Percentiles rank a stretch among this genome's conserved stretches.
These are phyloP conservation scores for Salix arbutifolia DNA, from an alignment of 345 rosid species.

Conservation along the genomic window DNA sequence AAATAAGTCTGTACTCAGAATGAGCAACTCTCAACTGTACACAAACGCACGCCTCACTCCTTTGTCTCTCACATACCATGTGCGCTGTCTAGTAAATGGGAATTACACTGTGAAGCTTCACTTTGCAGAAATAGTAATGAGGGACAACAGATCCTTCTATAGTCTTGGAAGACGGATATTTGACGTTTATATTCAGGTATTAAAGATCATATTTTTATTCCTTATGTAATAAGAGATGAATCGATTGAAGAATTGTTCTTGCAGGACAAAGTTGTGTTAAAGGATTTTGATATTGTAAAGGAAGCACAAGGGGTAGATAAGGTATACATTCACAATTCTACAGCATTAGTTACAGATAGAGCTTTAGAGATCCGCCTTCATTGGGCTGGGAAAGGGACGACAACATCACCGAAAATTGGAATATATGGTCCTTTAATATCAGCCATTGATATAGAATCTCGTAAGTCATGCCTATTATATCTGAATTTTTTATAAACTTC, in stretches of 20 bases:
- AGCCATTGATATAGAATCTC: conserved; percentile 15
- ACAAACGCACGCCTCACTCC: conserved; percentile 11
- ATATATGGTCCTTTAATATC: conserved; percentile 26
- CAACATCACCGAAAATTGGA: conserved; percentile 9
- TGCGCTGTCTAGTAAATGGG: conserved; percentile 30
- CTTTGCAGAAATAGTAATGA: conserved; percentile 57
- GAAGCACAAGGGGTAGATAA: background rate
- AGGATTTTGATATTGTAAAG: conserved; percentile 18
- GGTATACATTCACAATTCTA: background rate
- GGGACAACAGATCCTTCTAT: conserved; percentile 33
- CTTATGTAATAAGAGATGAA: background rate
- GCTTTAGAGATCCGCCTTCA: conserved; percentile 17
- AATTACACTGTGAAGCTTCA: conserved; percentile 45
- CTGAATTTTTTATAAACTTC: background rate
- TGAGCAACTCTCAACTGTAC: background rate
- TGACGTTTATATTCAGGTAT: conserved; percentile 60
- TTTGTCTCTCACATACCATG: conserved; percentile 6
- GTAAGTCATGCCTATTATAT: conserved; percentile 12
- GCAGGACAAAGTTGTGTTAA: conserved; percentile 16
- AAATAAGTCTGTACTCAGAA: background rate
- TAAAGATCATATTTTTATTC: background rate
- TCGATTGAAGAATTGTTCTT: background rate
- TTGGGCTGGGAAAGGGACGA: conserved; percentile 29
- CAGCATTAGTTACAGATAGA: conserved; percentile 1
- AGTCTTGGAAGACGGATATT: conserved; percentile 59